Evolutionary conservation across 1,284 basidiomycete species (phyloP), one percentile per base, ranked within the genome.

Genomic region (Mixia osmundae): DNA sequence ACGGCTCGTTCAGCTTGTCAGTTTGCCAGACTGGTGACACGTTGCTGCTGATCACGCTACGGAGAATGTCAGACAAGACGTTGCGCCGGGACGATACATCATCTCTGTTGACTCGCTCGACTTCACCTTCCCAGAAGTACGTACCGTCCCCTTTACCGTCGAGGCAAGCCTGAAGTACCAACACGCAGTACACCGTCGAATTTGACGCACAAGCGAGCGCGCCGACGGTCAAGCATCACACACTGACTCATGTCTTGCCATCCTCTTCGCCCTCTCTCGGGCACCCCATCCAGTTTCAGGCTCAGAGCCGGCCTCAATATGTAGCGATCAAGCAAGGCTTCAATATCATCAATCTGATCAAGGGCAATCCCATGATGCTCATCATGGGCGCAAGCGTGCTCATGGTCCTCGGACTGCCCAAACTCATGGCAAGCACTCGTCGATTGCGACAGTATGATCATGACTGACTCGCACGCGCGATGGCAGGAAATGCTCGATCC

Each of bases 371-470:
- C 11, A 5, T 34, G 14, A 34, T 34, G 12, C n/a, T 34, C 11
- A 10, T 34, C 11, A 34, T 34, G 33, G 33, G 24, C 6, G 21
- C n/a, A 9, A 24, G 33, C 10, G 33, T 8, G 15, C 23, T 16
- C 21, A 34, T 34, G 33, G 14, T 34, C 23, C n/a, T 34, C 24
- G 21, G 9, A 10, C 12, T 34, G 15, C 33, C 33, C 14, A 34
- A 34, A 15, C 8, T 34, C n/a, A n/a, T n/a, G n/a, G n/a, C n/a
- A n/a, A n/a, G n/a, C n/a, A n/a, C n/a, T n/a, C n/a, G n/a, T n/a
- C n/a, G n/a, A n/a, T n/a, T n/a, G n/a, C n/a, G n/a, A n/a, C n/a
- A n/a, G n/a, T n/a, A n/a, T n/a, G n/a, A n/a, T n/a, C n/a, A n/a
- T n/a, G n/a, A n/a, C n/a, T n/a, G n/a, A n/a, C n/a, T n/a, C n/a